phyloP scores from a whole-genome alignment of 306 rosid genomes.

The Quercus agrifolia region DNA sequence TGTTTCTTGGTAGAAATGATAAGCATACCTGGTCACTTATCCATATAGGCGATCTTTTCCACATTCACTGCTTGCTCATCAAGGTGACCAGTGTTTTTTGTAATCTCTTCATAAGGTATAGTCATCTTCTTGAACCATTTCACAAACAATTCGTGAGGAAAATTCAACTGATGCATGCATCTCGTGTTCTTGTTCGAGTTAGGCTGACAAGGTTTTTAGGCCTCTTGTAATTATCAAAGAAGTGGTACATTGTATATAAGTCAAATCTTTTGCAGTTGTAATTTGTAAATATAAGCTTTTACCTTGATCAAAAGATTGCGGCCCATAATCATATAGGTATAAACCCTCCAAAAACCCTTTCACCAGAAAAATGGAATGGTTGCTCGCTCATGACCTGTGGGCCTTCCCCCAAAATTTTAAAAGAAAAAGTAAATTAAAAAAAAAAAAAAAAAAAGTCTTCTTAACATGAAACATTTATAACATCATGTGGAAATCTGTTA shows the following conservation, averaged over 20 bases:
- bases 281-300: not conserved
- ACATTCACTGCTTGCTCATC: not conserved
- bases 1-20: not conserved
- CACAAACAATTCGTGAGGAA: not conserved
- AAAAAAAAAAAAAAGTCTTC: no score
- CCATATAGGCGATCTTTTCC: not conserved
- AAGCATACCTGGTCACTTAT: not conserved
- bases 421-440: no score
- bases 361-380: no score
- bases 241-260: not conserved
- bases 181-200: not conserved
- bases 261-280: not conserved
- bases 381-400: no score
- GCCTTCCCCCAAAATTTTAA: no score
- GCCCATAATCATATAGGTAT: not conserved
- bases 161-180: not conserved
- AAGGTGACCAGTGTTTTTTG: conserved; percentile 17
- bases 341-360: no score
- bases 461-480: no score
- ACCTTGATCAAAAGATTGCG: not conserved
- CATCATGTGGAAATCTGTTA: no score
- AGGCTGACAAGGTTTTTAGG: not conserved
- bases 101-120: conserved; percentile 34
- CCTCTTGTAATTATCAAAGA: conserved; percentile 13
- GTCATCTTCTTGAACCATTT: not conserved